A percentile compares a stretch with the other conserved stretches of the same genome.
Conservation (phyloP, 1,139 yeast genomes). For the Hemisphaericaspora xylanilytica region DNA sequence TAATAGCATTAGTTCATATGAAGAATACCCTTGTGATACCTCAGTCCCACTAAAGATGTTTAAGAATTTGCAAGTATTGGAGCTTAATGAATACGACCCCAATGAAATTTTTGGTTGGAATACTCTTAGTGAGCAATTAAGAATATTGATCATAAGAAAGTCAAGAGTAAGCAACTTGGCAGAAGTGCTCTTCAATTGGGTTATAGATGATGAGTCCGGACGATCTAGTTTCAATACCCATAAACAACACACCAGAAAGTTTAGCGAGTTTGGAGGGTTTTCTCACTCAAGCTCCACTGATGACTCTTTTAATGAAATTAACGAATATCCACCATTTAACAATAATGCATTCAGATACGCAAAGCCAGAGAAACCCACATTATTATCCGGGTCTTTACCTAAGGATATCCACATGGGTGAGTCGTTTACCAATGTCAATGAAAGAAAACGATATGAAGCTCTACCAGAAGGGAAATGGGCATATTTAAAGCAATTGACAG, state of each 20-base stretch:
- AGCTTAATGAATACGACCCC: constrained; percentile 58
- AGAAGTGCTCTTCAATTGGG: constrained; percentile 50
- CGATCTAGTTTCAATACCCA: constrained; percentile 38
- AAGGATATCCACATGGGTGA: constrained; percentile 20
- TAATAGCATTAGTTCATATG: constrained; percentile 56
- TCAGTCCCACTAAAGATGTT: constrained; percentile 61
- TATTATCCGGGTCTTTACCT: constrained; percentile 28
- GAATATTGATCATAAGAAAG: constrained; percentile 54
- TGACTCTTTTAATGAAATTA: constrained; percentile 13
- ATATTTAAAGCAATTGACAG: constrained; percentile 53
- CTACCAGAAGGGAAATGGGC: constrained; percentile 51
- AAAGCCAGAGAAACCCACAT: constrained; percentile 21
- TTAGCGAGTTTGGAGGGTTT: constrained; percentile 10
- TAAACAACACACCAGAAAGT: constrained; percentile 14
- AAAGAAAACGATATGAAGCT: constrained; percentile 18
- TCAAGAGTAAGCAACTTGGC: constrained; percentile 50
- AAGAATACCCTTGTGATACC: constrained; percentile 71
- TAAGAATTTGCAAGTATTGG: constrained; percentile 61
- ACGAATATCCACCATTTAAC: constrained; percentile 9
- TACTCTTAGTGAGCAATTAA: constrained; percentile 50
- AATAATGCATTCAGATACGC: constrained; percentile 26
- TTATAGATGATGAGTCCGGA: constrained; percentile 54
- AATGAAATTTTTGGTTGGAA: constrained; percentile 70
- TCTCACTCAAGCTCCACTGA: constrained; percentile 11
- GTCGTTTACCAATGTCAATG: neutral